A percentile compares a stretch with the other conserved stretches of the same genome.
Evolutionary conservation across 2,329 filamentous ascomycete genomes (phyloP).

Genomic region (Hypoxylon sp.): DNA sequence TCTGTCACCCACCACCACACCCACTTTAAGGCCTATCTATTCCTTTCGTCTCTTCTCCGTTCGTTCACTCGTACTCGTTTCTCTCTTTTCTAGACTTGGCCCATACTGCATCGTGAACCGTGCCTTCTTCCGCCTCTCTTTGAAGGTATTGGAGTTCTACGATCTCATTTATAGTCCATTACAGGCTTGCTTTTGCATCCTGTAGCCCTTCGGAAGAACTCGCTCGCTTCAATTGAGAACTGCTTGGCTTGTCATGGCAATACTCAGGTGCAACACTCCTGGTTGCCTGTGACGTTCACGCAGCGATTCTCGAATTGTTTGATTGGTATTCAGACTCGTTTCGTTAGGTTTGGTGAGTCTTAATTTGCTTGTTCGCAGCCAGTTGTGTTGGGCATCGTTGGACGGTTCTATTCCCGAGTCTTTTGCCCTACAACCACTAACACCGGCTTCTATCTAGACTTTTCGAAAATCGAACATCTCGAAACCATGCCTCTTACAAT

Average conservation of each 20-base stretch:
- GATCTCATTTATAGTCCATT: constrained; percentile 25
- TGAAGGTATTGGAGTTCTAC: constrained; percentile 40
- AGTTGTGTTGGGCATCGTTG: constrained; percentile 18
- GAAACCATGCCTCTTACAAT: constrained; percentile 47
- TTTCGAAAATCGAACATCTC: constrained; percentile 19
- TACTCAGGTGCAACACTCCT: constrained; percentile 34
- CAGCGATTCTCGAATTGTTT: constrained; percentile 33
- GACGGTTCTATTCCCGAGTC: background rate
- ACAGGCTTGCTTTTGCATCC: constrained; percentile 28
- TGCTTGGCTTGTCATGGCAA: constrained; percentile 44
- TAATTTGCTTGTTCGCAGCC: constrained; percentile 6
- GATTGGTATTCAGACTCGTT: constrained; percentile 29
- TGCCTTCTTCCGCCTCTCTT: constrained; percentile 37
- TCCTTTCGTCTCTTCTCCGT: constrained; percentile 33
- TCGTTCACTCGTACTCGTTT: constrained; percentile 37
- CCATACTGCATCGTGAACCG: constrained; percentile 42
- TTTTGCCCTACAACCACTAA: constrained; percentile 23
- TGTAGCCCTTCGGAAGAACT: constrained; percentile 20
- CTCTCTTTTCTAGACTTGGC: constrained; percentile 40
- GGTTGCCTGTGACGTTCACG: constrained; percentile 41
- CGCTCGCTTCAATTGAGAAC: constrained; percentile 28
- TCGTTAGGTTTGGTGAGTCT: constrained; percentile 32
- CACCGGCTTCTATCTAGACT: constrained; percentile 22
- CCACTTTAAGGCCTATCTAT: constrained; percentile 45
- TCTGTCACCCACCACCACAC: constrained; percentile 34